A percentile compares a stretch with the other conserved stretches of the same genome.
phyloP scores from a whole-genome alignment of 306 rosid genomes.

The Cicer cuneatum region DNA sequence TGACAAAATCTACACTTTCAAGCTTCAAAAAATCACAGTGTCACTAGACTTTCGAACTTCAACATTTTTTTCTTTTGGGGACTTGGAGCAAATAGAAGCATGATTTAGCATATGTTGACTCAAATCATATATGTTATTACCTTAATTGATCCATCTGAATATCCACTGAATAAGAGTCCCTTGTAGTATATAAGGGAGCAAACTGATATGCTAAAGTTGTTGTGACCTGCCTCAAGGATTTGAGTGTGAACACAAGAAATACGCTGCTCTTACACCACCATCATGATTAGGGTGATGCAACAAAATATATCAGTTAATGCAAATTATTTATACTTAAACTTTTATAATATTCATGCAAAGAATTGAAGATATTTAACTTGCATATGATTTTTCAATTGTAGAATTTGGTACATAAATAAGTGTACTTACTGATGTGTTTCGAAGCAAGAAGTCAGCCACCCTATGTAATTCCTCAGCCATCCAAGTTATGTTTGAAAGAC shows the following conservation, averaged over 20 bases:
- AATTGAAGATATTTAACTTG: not conserved
- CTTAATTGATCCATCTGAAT: conserved; percentile 83
- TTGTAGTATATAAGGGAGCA: conserved; percentile 79
- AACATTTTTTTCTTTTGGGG: not conserved
- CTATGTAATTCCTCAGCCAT: conserved; percentile 83
- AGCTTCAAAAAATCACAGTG: no score
- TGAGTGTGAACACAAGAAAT: conserved; percentile 87
- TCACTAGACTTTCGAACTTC: no score
- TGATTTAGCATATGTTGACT: conserved; percentile 32
- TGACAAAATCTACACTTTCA: no score
- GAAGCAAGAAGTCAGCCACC: conserved; percentile 69
- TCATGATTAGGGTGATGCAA: conserved; percentile 45
- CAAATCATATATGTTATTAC: conserved; percentile 40
- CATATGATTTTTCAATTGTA: conserved; percentile 20
- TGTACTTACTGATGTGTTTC: conserved; percentile 74
- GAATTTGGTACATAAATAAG: conserved; percentile 33
- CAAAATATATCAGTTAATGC: conserved; percentile 43
- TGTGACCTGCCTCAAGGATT: conserved; percentile 71
- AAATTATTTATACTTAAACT: conserved; percentile 1
- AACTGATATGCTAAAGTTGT: conserved; percentile 59
- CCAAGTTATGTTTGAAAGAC: conserved; percentile 76
- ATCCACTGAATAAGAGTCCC: conserved; percentile 76
- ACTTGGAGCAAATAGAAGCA: conserved; percentile 8
- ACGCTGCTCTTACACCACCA: conserved; percentile 70
- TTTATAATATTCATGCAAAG: not conserved